Evolutionary conservation across 202 grass and related monocot genomes (phyloP), one percentile per base, ranked within the genome.

Genomic region (Brachypodium distachyon): DNA sequence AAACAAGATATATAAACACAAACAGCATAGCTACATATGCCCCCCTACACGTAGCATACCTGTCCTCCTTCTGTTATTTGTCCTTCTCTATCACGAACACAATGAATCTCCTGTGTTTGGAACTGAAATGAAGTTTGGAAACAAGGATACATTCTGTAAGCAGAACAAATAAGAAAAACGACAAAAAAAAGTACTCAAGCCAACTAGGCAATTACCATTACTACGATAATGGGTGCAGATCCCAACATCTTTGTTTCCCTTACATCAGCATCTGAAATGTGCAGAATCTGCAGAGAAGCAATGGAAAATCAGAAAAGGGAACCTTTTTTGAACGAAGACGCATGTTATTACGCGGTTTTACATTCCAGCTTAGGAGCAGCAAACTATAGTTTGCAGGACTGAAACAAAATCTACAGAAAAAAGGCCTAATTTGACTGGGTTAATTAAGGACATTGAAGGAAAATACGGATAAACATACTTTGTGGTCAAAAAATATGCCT

Each of bases 401-500:
- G 25, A 60, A 43, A 34, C 4, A 67, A 58, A 60, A 50, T 57
- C n/a, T 62, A 70, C 26, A 76, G 4, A 76, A 50, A 18, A 76
- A 50, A 18, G 29, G 47, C 61, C 56, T 61, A 53, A 41, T 25
- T 17, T 44, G 33, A 77, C 26, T 61, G 36, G 14, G 9, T 85
- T 78, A 26, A 56, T 6, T 33, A n/a, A 53, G 38, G 13, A 44
- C n/a, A 61, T 49, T 48, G 16, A 60, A 52, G 19, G 44, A 67
- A 57, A 73, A 53, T 41, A 29, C 50, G 32, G 28, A 28, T 51
- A 29, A 51, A 50, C 9, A 29, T 92, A 97, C 94, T 73, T 97
- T 97, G 79, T 94, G 92, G 74, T 97, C 86, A 60, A 94, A 97
- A 81, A 94, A 94, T 57, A 97, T 92, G 84, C 82, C 88, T 55